Conservation (phyloP, 1,139 yeast species). For the Yamadazyma siamensis region DNA sequence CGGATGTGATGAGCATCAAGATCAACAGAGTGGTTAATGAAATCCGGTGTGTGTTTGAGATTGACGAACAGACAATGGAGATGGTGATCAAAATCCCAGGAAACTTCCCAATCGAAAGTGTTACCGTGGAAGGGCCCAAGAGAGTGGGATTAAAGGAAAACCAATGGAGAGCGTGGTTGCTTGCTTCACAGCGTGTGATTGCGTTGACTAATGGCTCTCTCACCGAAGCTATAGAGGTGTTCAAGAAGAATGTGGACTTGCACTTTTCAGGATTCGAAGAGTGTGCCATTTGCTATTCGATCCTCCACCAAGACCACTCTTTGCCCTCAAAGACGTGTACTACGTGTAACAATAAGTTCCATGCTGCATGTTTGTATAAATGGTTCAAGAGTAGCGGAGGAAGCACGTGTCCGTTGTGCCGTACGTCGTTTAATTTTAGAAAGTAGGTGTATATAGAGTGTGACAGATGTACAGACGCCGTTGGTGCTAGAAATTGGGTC, state of each 20-base stretch:
- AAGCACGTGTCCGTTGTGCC: constrained; percentile 91
- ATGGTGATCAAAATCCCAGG: constrained; percentile 70
- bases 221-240: constrained; percentile 75
- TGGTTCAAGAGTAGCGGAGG: constrained; percentile 96
- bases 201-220: constrained; percentile 77
- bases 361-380: constrained; percentile 92
- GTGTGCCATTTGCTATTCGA: constrained; percentile 94
- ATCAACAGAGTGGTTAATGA: constrained; percentile 64
- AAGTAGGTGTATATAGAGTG: constrained; percentile 5
- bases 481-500: not conserved
- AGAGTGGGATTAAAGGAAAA: constrained; percentile 88
- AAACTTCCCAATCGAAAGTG: constrained; percentile 71
- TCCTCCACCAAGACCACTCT: constrained; percentile 85
- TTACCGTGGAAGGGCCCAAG: constrained; percentile 71
- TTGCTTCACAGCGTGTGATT: constrained; percentile 82
- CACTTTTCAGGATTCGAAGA: constrained; percentile 94
- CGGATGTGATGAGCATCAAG: constrained; percentile 52
- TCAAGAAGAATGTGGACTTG: constrained; percentile 73
- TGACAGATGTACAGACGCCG: not conserved
- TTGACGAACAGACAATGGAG: constrained; percentile 88
- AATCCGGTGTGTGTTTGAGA: constrained; percentile 67
- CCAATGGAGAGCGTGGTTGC: constrained; percentile 94
- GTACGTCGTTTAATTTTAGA: constrained; percentile 66
- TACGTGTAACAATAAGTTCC: constrained; percentile 91
- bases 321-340: constrained; percentile 85